These are phyloP conservation scores for Papiliotrema fonsecae DNA, from an alignment of 1,284 basidiomycete genomes.

Conservation along the genomic window DNA sequence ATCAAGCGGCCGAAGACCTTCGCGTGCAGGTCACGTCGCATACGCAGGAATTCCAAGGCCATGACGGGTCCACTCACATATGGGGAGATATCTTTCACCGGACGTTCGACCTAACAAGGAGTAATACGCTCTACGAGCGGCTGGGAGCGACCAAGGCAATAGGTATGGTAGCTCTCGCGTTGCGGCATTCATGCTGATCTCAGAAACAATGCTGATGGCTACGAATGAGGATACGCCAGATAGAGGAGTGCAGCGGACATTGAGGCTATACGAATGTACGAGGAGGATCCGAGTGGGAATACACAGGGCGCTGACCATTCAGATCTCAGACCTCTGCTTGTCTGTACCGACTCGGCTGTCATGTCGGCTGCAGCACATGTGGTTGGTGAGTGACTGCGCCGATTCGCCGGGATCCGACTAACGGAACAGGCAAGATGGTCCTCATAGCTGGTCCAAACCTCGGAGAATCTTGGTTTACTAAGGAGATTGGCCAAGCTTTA, in stretches of 20 bases:
- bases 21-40: slow-evolving; percentile 33
- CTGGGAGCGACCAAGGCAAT: slow-evolving; percentile 51
- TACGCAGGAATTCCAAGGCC: slow-evolving; percentile 41
- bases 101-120: slow-evolving; percentile 52
- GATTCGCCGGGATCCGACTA: neutral
- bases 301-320: neutral
- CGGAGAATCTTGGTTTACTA: slow-evolving; percentile 44
- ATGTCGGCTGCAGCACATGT: slow-evolving; percentile 46
- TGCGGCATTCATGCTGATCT: slow-evolving; percentile 4
- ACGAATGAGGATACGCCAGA: slow-evolving; percentile 45
- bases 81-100: slow-evolving; percentile 50
- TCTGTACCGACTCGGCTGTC: slow-evolving; percentile 44
- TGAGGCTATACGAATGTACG: slow-evolving; percentile 44
- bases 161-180: slow-evolving; percentile 27
- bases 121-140: slow-evolving; percentile 48
- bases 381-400: slow-evolving; percentile 12
- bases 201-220: slow-evolving; percentile 39
- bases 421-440: slow-evolving; percentile 42
- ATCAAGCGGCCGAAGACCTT: slow-evolving; percentile 33
- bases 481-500: slow-evolving; percentile 45
- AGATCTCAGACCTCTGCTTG: slow-evolving; percentile 44
- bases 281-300: neutral
- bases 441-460: slow-evolving; percentile 41
- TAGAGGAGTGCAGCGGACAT: slow-evolving; percentile 40
- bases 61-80: slow-evolving; percentile 42